Percentiles rank a stretch among this genome's conserved stretches.
Evolutionary conservation across 1,284 basidiomycete species (phyloP).

Genomic region (Phlebopus sp.): DNA sequence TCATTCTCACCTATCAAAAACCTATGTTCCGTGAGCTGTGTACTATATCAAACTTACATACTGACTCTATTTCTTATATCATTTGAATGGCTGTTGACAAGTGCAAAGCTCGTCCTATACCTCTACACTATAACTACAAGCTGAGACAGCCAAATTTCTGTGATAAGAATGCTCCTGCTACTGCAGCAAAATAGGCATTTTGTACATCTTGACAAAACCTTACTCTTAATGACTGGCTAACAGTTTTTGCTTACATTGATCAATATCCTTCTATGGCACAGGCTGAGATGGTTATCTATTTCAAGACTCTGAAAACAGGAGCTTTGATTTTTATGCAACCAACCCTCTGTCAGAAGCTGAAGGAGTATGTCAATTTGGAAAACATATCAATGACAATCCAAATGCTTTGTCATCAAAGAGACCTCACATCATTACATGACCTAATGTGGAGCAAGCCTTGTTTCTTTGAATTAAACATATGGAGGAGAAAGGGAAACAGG

Average conservation of each 20-base stretch:
- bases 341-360: constrained; percentile 16
- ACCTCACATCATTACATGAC: neutral
- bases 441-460: constrained; percentile 8
- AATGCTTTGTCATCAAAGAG: constrained; percentile 3
- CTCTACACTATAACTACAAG: neutral
- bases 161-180: neutral
- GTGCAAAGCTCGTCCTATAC: neutral
- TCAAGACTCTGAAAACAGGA: constrained; percentile 14
- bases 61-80: neutral
- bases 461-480: constrained; percentile 8
- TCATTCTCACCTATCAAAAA: too few relatives aligned
- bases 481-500: constrained; percentile 5
- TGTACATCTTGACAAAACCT: constrained; percentile 15
- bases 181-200: neutral
- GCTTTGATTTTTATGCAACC: constrained; percentile 22
- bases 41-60: too few relatives aligned
- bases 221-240: constrained; percentile 28
- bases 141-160: neutral
- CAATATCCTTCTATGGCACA: constrained; percentile 22
- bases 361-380: constrained; percentile 10
- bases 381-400: neutral
- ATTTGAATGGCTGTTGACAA: neutral
- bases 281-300: constrained; percentile 21
- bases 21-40: too few relatives aligned
- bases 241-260: constrained; percentile 21